phyloP scores from a whole-genome alignment of 148 eudicot genomes.

The Nepenthes gracilis region DNA sequence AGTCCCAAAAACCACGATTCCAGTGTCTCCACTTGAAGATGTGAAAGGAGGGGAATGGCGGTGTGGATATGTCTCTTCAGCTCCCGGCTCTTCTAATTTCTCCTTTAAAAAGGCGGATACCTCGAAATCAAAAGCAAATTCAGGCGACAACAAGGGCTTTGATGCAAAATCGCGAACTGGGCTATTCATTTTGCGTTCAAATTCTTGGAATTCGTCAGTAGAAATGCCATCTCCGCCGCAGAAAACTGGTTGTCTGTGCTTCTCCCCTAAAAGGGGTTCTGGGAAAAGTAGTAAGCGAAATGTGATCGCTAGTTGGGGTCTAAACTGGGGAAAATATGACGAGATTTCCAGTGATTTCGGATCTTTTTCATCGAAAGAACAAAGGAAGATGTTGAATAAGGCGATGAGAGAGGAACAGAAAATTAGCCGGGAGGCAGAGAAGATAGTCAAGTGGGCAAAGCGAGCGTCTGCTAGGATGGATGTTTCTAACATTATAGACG shows the following conservation, averaged over 20 bases:
- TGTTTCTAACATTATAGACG: constrained; percentile 43
- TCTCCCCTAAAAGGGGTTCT: constrained; percentile 58
- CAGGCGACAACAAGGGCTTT: constrained; percentile 11
- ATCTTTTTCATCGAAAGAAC: constrained; percentile 38
- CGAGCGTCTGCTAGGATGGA: constrained; percentile 80
- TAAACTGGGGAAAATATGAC: constrained; percentile 38
- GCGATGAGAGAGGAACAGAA: constrained; percentile 64
- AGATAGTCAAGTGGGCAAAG: constrained; percentile 77
- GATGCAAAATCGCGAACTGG: constrained; percentile 17
- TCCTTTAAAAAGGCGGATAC: constrained; percentile 19
- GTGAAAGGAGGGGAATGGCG: background rate
- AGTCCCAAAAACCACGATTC: background rate
- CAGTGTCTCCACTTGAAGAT: background rate
- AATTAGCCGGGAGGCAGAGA: constrained; percentile 74
- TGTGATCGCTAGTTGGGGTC: constrained; percentile 11
- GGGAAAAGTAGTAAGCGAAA: constrained; percentile 35
- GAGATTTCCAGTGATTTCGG: constrained; percentile 50
- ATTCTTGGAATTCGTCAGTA: constrained; percentile 35
- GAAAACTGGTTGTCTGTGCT: constrained; percentile 67
- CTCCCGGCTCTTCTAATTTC: constrained; percentile 17
- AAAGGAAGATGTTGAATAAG: constrained; percentile 45
- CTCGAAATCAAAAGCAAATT: constrained; percentile 15
- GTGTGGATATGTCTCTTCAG: constrained; percentile 9
- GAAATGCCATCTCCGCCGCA: constrained; percentile 29
- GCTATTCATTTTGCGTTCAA: constrained; percentile 17